Conservation (phyloP, 2,329 filamentous ascomycete species). For the Stagonosporopsis rhizophila region DNA sequence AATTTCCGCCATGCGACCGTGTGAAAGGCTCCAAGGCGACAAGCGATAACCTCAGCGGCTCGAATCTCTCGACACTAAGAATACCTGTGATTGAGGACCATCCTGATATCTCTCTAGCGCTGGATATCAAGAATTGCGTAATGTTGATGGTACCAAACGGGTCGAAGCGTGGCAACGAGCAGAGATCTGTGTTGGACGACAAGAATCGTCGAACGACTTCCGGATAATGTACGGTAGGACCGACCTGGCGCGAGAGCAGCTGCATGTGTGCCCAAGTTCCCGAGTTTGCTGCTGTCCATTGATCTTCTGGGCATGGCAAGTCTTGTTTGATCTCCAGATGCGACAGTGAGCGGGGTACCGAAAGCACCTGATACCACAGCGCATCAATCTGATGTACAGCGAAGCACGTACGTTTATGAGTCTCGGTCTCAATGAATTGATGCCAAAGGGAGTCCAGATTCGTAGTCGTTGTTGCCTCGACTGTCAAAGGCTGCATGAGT, state of each 20-base stretch:
- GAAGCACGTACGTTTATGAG: constrained; percentile 27
- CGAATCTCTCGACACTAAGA: constrained; percentile 29
- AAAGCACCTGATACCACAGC: constrained; percentile 35
- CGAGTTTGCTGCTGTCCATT: constrained; percentile 26
- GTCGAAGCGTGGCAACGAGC: constrained; percentile 26
- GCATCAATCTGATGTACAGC: constrained; percentile 31
- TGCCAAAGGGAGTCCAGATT: constrained; percentile 27
- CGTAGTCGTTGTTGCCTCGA: constrained; percentile 14
- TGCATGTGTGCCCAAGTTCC: constrained; percentile 27
- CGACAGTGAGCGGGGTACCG: constrained; percentile 32
- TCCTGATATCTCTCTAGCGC: constrained; percentile 32
- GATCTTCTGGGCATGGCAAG: constrained; percentile 28
- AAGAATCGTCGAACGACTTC: constrained; percentile 26
- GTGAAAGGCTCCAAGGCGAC: constrained; percentile 24
- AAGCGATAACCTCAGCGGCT: constrained; percentile 25
- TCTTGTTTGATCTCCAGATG: constrained; percentile 34
- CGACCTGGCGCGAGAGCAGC: constrained; percentile 14
- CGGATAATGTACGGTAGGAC: constrained; percentile 21
- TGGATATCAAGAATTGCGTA: constrained; percentile 32
- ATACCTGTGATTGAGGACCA: constrained; percentile 36
- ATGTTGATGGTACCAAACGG: constrained; percentile 34
- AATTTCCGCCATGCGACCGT: constrained; percentile 4
- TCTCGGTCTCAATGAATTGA: constrained; percentile 21
- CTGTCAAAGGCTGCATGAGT: constrained; percentile 23
- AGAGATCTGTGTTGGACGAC: constrained; percentile 19